Evolutionary conservation across 2,329 filamentous ascomycete genomes (phyloP).

Genomic region (Apiospora hydei): DNA sequence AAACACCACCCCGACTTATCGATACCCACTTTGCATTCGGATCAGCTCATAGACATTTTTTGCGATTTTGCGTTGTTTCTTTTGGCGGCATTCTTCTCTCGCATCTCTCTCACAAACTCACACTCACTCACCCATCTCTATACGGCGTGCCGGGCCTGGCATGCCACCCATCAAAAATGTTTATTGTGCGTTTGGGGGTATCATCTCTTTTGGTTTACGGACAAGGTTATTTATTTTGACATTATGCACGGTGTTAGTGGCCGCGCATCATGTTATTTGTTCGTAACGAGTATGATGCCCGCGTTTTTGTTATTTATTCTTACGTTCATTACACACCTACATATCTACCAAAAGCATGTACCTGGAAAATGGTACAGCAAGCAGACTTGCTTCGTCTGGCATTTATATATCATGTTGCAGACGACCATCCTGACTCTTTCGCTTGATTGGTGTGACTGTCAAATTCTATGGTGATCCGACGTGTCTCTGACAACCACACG

Average conservation of each 20-base stretch:
- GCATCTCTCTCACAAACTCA: not conserved
- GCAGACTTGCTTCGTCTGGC: not conserved
- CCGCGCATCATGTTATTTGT: slow-evolving; percentile 7
- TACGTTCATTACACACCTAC: not conserved
- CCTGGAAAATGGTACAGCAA: not conserved
- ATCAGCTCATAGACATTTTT: slow-evolving; percentile 1
- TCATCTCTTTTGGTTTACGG: not conserved
- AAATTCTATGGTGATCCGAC: too few species aligned
- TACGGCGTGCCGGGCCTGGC: not conserved
- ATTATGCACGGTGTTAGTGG: slow-evolving; percentile 18
- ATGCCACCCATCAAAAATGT: not conserved
- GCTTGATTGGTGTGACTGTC: not conserved
- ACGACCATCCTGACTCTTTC: not conserved
- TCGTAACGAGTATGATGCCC: slow-evolving; percentile 14
- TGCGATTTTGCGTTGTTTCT: not conserved
- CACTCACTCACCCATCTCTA: not conserved
- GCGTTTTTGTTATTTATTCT: slow-evolving; percentile 8
- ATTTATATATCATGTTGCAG: not conserved
- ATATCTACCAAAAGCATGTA: not conserved
- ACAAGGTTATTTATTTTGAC: slow-evolving; percentile 10
- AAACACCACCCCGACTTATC: not conserved
- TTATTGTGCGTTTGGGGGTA: slow-evolving; percentile 10
- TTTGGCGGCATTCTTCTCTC: not conserved
- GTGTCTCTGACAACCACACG: too few species aligned
- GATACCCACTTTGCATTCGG: slow-evolving; percentile 7